Evolutionary conservation across 2,329 filamentous ascomycete genomes (phyloP), one percentile per base, ranked within the genome.

Genomic region (Alternaria longipes): DNA sequence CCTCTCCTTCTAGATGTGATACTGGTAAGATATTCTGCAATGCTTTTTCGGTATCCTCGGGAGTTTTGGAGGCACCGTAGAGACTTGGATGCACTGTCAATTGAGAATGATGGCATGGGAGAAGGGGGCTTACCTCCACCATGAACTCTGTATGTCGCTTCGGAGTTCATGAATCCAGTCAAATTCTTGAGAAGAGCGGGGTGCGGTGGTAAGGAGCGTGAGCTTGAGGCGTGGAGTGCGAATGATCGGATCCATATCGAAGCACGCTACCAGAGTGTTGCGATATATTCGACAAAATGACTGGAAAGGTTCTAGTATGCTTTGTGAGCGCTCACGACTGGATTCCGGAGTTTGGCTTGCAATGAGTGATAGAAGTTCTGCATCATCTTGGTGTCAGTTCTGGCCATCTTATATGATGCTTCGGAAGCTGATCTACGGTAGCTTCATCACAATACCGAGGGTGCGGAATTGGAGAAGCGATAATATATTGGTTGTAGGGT

Each of bases 261-360:
- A 26, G 24, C 24, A 2, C 24, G 24, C 24, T 26, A 26, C 24
- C 24, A 26, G 24, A 8, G 1, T 7, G 24, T 7, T 7, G 24
- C 24, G 0, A 7, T 2, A 26, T 26, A 7, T 7, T 36, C 34
- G 14, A 36, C 34, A 16, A 14, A 36, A 36, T 16, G 14, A 6
- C 1, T 16, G 12, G 5, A 0, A 14, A 3, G 1, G 2, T n/a
- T 7, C n/a, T 0, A 16, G 34, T 36, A 36, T 16, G 34, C 34
- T 2, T 36, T 36, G 34, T 7, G 14, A 12, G 34, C 12, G 34
- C 12, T n/a, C 1, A 36, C 14, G 14, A 36, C 14, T 36, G 14
- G 34, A 6, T 36, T n/a, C 12, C 6, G n/a, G 34, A 14, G 34
- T 5, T 12, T 36, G 12, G 12, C 14, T 36, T 16, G 34, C 0